phyloP scores from a whole-genome alignment of 495 filamentous ascomycete genomes.

The Penicillium verhagenii region DNA sequence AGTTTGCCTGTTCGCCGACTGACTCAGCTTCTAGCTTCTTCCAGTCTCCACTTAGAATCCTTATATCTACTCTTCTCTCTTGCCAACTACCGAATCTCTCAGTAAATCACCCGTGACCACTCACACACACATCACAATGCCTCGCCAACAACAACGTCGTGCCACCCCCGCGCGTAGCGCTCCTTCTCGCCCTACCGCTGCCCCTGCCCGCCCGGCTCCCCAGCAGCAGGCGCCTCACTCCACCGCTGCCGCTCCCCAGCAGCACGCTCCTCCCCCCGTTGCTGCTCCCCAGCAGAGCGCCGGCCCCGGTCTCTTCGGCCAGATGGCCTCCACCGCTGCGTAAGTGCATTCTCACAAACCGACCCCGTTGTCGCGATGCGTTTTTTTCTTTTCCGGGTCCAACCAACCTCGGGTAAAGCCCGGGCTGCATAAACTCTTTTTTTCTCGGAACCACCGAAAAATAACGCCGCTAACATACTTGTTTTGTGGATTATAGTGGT shows the following conservation, averaged over 20 bases:
- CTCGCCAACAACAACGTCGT: slow-evolving; percentile 76
- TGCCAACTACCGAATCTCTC: slow-evolving; percentile 27
- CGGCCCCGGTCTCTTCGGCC: slow-evolving; percentile 73
- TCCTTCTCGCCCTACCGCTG: slow-evolving; percentile 65
- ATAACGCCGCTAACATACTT: slow-evolving; percentile 10
- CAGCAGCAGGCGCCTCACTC: slow-evolving; percentile 52
- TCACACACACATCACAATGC: slow-evolving; percentile 53
- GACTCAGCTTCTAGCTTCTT: slow-evolving; percentile 17
- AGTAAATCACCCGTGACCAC: slow-evolving; percentile 2
- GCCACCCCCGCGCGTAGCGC: slow-evolving; percentile 57
- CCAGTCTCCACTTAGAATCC: slow-evolving; percentile 9
- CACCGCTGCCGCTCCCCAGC: slow-evolving; percentile 62
- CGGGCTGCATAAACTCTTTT: slow-evolving; percentile 7
- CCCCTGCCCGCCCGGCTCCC: slow-evolving; percentile 58
- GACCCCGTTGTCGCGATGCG: background rate
- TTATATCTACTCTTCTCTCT: slow-evolving; percentile 23
- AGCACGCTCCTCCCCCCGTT: slow-evolving; percentile 46
- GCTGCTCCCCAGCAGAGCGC: slow-evolving; percentile 53
- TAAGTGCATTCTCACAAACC: slow-evolving; percentile 42
- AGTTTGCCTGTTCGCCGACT: slow-evolving; percentile 4
- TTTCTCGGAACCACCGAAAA: background rate
- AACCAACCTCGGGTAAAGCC: slow-evolving; percentile 8
- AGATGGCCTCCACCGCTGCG: slow-evolving; percentile 87
- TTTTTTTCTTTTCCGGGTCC: background rate
- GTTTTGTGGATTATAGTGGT: slow-evolving; percentile 66